phyloP scores from a whole-genome alignment of 768 basidiomycete species.

The Tulasnella sp. region DNA sequence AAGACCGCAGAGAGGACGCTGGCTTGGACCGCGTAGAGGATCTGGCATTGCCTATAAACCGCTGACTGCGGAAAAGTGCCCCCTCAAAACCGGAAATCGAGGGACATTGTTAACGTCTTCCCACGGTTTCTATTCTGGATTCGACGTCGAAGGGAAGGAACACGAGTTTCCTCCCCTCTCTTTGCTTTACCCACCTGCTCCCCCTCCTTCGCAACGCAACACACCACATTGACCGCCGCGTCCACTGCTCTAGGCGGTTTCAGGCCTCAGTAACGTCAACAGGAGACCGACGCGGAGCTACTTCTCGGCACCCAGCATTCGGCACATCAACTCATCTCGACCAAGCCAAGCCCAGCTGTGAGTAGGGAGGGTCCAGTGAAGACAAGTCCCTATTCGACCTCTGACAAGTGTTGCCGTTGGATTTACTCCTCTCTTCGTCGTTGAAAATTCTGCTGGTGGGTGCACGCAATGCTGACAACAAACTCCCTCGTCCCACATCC shows the following conservation, averaged over 20 bases:
- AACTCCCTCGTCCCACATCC: constrained; percentile 9
- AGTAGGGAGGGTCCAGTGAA: neutral
- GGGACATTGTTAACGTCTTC: neutral
- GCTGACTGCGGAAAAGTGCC: neutral
- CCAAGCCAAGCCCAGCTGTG: neutral
- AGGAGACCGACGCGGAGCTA: neutral
- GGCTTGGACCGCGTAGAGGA: neutral
- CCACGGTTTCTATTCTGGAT: neutral
- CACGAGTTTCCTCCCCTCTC: constrained; percentile 6
- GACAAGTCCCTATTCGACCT: neutral
- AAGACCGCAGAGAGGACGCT: neutral
- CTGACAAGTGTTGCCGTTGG: neutral
- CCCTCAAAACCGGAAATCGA: neutral
- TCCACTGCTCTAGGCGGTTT: neutral
- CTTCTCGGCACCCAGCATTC: neutral
- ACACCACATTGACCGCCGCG: neutral
- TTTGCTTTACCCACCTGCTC: neutral
- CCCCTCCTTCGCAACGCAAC: neutral
- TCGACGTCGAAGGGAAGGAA: constrained; percentile 7
- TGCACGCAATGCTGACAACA: neutral
- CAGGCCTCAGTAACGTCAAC: neutral
- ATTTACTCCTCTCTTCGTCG: neutral
- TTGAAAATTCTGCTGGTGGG: constrained; percentile 5
- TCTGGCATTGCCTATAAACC: neutral
- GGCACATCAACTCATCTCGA: constrained; percentile 11